Evolutionary conservation across 2,329 filamentous ascomycete species (phyloP).

Genomic region (Fusarium sp.): DNA sequence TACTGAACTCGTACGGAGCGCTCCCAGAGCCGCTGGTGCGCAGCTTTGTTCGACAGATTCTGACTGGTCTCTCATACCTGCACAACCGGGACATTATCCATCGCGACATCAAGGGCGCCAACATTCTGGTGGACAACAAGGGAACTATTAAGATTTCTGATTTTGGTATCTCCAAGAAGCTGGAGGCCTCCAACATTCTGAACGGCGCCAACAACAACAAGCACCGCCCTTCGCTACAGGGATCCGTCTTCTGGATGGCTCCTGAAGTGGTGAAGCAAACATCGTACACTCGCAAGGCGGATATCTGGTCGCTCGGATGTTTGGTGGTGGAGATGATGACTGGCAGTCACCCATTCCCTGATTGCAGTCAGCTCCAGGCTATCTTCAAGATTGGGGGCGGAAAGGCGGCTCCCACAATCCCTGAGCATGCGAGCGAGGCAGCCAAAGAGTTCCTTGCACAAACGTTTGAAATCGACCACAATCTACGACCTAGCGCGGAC

Average conservation of each 20-base stretch:
- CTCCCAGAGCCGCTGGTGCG: conserved; percentile 92
- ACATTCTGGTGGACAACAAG: conserved; percentile 98
- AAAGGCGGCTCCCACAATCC: conserved; percentile 87
- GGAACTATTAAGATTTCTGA: conserved; percentile 99
- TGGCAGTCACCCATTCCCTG: conserved; percentile 93
- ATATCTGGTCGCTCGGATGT: conserved; percentile 98
- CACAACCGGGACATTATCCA: conserved; percentile 97
- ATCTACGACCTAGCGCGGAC: conserved; percentile 89
- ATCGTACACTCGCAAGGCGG: conserved; percentile 96
- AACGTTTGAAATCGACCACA: conserved; percentile 97
- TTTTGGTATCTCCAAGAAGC: conserved; percentile 98
- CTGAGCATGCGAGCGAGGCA: conserved; percentile 85
- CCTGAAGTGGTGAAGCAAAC: conserved; percentile 98
- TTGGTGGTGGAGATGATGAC: conserved; percentile 99
- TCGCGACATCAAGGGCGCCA: conserved; percentile 98
- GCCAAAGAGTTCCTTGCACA: conserved; percentile 84
- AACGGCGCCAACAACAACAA: conserved; percentile 74
- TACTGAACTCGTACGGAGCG: conserved; percentile 98
- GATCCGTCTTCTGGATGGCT: conserved; percentile 99
- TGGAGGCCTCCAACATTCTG: conserved; percentile 89
- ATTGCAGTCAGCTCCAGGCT: conserved; percentile 95
- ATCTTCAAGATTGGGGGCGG: conserved; percentile 98
- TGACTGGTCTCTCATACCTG: conserved; percentile 91
- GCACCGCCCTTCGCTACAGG: conserved; percentile 84
- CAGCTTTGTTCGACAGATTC: conserved; percentile 96